Base-by-base conservation (phyloP, 768 basidiomycete genomes). In the Russula sp. region DNA sequence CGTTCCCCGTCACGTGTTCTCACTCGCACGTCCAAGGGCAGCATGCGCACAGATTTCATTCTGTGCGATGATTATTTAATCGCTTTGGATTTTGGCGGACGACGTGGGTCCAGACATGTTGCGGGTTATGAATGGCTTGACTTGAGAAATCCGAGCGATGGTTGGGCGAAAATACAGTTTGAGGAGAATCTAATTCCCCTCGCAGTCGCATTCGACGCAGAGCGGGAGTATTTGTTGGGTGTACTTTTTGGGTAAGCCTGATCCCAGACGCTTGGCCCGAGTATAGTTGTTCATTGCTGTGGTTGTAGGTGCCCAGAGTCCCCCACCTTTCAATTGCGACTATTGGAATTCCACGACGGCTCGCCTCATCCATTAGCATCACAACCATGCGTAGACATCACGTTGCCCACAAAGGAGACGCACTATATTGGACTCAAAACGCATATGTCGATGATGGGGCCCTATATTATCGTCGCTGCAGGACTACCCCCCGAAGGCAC, bases 1-100 rank as follows among this genome's bases (percentile, higher is more conserved):
- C 34, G 11, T 5, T 30, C 51, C 42, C 32, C 63, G 0, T 54
- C 52, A 3, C 42, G 24, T 24, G 13, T 40, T 40, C 52, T 64
- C 32, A 36, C 26, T 13, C 8, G 16, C 44, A 18, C 22, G 11
- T 1, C 18, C 52, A 10, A 48, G 16, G 14, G n/a, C 44, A 22
- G n/a, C 6, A 30, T 30, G 28, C 28, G 28, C 28, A 34, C 22
- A 18, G 57, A 52, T 1, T 30, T 48, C 24, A 7, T 65, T 34
- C 28, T 61, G 18, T 38, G 10, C 5, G 64, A 60, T 2, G 63
- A 61, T 13, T 64, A 64, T 49, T 28, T 64, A 20, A 5, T 64
- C 16, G 26, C 24, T 18, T n/a, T 53, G 18, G 52, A 64, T 22
- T 38, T 48, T 24, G 53, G 52, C 4, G 34, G 58, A 3, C 48